Conservation (phyloP, 805 yeast genomes). For the Ogataea methylovora region DNA sequence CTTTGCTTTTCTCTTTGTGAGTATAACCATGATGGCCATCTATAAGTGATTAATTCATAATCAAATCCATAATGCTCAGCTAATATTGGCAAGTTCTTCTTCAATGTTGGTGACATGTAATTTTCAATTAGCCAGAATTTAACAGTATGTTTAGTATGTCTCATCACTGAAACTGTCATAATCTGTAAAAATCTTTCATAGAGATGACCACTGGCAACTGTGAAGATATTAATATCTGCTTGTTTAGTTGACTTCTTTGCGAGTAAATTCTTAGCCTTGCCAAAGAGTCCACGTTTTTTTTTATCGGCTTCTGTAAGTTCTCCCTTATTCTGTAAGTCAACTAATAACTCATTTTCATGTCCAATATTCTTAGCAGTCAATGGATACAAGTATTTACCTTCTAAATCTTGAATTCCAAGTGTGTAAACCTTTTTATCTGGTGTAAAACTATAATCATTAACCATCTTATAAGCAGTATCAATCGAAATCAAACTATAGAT, state of each 20-base stretch:
- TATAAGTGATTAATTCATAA: slow-evolving; percentile 73
- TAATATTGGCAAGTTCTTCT: slow-evolving; percentile 47
- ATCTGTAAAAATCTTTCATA: slow-evolving; percentile 69
- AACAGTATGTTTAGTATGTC: slow-evolving; percentile 53
- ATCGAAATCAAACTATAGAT: slow-evolving; percentile 33
- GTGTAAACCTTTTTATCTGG: slow-evolving; percentile 2
- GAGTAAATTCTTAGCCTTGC: neutral
- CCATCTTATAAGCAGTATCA: slow-evolving; percentile 17
- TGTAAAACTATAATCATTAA: neutral
- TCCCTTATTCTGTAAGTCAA: neutral
- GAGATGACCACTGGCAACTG: slow-evolving; percentile 75
- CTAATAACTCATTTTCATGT: slow-evolving; percentile 6
- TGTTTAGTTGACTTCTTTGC: slow-evolving; percentile 12
- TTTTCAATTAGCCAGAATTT: slow-evolving; percentile 86
- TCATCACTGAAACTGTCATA: slow-evolving; percentile 76
- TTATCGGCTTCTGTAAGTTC: neutral
- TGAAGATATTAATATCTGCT: slow-evolving; percentile 71
- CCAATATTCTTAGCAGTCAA: slow-evolving; percentile 30
- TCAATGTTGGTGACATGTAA: slow-evolving; percentile 67
- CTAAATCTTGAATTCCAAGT: slow-evolving; percentile 34
- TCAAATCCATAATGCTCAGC: slow-evolving; percentile 55
- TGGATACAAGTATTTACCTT: slow-evolving; percentile 40
- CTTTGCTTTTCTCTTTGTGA: slow-evolving; percentile 73
- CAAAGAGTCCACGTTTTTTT: neutral
- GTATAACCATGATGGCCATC: slow-evolving; percentile 91